Conservation (phyloP, 257 asterid species). For the Cordia subcordata region DNA sequence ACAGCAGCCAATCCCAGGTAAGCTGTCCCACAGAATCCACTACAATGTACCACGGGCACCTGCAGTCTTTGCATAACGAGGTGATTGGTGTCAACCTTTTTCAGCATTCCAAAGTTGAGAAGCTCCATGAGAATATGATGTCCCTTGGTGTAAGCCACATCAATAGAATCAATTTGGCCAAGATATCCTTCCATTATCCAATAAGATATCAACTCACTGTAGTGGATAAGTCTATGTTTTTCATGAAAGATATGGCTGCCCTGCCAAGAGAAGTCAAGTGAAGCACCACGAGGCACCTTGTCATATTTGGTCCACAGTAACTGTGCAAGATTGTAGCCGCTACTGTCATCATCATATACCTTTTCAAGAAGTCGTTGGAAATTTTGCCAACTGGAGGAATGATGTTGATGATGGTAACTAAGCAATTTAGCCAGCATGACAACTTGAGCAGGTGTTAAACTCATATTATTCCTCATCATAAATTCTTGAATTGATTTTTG, state of each 20-base stretch:
- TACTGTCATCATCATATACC: neutral
- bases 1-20: constrained; percentile 12
- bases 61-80: neutral
- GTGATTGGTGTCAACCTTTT: constrained; percentile 22
- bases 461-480: neutral
- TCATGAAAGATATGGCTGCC: constrained; percentile 19
- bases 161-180: constrained; percentile 18
- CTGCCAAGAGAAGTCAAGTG: constrained; percentile 7
- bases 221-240: constrained; percentile 8
- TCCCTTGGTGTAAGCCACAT: constrained; percentile 20
- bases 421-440: constrained; percentile 10
- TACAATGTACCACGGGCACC: neutral
- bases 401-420: neutral
- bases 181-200: constrained; percentile 46
- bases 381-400: neutral
- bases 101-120: constrained; percentile 25
- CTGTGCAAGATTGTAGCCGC: neutral
- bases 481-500: neutral
- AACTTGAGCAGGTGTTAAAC: constrained; percentile 8
- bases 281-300: constrained; percentile 11
- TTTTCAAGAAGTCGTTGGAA: constrained; percentile 6
- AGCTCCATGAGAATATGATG: constrained; percentile 31
- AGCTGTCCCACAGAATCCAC: constrained; percentile 8
- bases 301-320: neutral
- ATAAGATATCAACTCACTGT: constrained; percentile 33